Evolutionary conservation across 108 stramenopile species (phyloP).

Genomic region (Nitzschia sp.): DNA sequence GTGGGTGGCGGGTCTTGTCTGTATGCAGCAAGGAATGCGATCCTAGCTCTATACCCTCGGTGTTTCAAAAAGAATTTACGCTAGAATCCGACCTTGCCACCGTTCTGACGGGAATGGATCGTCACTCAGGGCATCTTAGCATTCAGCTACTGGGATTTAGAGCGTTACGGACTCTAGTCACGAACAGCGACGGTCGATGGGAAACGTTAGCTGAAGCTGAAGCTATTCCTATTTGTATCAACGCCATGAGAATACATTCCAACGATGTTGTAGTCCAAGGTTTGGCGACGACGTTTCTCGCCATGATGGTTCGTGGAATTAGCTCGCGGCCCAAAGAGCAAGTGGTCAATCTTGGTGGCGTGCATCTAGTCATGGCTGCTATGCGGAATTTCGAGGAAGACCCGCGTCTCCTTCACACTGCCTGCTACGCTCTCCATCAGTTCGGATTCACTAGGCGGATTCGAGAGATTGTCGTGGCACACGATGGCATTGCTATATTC

Average conservation of each 20-base stretch:
- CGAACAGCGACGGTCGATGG: constrained; percentile 1
- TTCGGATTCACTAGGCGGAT: neutral
- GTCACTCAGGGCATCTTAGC: neutral
- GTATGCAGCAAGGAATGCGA: constrained; percentile 1
- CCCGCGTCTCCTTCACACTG: constrained; percentile 12
- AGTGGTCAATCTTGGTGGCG: constrained; percentile 2
- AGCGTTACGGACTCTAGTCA: neutral
- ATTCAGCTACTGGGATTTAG: constrained; percentile 24
- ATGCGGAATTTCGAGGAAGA: constrained; percentile 8
- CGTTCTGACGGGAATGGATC: constrained; percentile 10
- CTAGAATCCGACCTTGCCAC: neutral
- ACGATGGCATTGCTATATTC: neutral
- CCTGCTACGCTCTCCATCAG: constrained; percentile 10
- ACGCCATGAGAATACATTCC: constrained; percentile 3
- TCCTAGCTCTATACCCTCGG: neutral
- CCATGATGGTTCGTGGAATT: constrained; percentile 14
- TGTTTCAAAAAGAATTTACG: neutral
- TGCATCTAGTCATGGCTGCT: constrained; percentile 3
- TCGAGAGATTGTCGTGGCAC: neutral
- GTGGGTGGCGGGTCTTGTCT: constrained; percentile 21
- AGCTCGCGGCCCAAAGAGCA: neutral
- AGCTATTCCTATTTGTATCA: constrained; percentile 1
- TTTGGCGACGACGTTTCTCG: constrained; percentile 1
- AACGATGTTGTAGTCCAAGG: constrained; percentile 5
- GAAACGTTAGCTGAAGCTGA: neutral